Base-by-base conservation (phyloP, 164 flowering plant genomes). In the Magnolia kwangsiensis region DNA sequence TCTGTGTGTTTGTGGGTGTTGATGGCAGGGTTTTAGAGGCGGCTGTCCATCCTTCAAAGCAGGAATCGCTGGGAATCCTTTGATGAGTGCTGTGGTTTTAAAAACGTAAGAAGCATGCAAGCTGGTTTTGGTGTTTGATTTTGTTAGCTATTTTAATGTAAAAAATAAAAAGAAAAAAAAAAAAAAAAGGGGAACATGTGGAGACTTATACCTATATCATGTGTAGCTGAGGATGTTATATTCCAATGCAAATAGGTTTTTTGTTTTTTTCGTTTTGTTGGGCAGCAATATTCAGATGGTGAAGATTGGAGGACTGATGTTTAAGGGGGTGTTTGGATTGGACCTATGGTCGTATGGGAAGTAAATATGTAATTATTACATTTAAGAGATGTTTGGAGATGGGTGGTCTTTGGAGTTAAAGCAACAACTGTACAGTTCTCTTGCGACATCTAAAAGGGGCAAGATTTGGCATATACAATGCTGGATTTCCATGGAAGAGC, bases 21-120 rank as follows among this genome's bases (percentile, higher is more conserved):
- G 85, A 79, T 79, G 83, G 84, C 79, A 81, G 77, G 81, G 84
- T 76, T 79, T 82, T 81, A 73, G 59, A 64, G 51, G 75, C 78
- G 74, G 81, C 83, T 78, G 69, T 77, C 84, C 75, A 75, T 77
- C 81, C 70, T 37, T 71, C 67, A 63, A 69, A 70, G 20, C n/a
- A 45, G 61, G 61, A 55, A 18, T 7, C 13, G 18, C 27, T 50
- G 27, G 55, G 27, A 4, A n/a, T 70, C 51, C n/a, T 49, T 70
- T 8, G 13, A 23, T 37, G 10, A 8, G 58, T 18, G 72, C 49
- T 50, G 16, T 70, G 7, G 13, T 70, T 8, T 9, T 49, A 3
- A 37, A 37, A 37, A 37, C 45, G 45, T 45, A 20, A 49, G 29
- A 70, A 67, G 45, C 19, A 67, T 11, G 70, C 37, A 24, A 24